Evolutionary conservation across 2,329 filamentous ascomycete genomes (phyloP).

Genomic region (Aspergillus oerlinghausenensis): DNA sequence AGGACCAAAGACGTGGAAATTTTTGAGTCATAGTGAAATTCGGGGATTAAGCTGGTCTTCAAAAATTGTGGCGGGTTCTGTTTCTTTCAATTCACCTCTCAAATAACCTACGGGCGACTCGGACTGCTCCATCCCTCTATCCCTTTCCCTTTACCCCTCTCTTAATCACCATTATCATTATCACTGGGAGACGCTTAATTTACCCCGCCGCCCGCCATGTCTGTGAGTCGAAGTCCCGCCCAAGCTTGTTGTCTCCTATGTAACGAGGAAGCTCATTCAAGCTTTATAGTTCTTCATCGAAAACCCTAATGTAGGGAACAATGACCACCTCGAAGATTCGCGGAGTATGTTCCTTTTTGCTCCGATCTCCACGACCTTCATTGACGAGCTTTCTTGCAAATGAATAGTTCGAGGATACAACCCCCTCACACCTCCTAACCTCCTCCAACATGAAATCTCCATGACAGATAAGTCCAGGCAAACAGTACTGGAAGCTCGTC

Average conservation of each 20-base stretch:
- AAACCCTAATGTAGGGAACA: slow-evolving; percentile 75
- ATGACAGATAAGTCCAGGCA: slow-evolving; percentile 38
- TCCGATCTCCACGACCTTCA: background rate
- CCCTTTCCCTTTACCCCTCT: background rate
- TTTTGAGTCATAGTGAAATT: background rate
- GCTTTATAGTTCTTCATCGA: slow-evolving; percentile 64
- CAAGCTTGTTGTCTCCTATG: slow-evolving; percentile 1
- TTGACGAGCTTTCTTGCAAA: slow-evolving; percentile 1
- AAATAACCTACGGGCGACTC: background rate
- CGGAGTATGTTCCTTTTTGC: slow-evolving; percentile 57
- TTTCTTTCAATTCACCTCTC: background rate
- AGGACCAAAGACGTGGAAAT: background rate
- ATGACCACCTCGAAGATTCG: slow-evolving; percentile 71
- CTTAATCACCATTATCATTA: background rate
- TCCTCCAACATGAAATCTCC: slow-evolving; percentile 89
- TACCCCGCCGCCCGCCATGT: slow-evolving; percentile 28
- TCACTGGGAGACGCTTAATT: background rate
- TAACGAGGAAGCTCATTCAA: slow-evolving; percentile 1
- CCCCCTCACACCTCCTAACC: slow-evolving; percentile 83
- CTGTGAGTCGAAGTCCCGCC: slow-evolving; percentile 25
- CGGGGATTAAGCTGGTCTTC: background rate
- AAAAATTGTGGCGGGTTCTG: background rate
- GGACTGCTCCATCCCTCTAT: background rate
- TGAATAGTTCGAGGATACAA: slow-evolving; percentile 77
- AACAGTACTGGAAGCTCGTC: slow-evolving; percentile 57